A percentile compares a stretch with the other conserved stretches of the same genome.
Evolutionary conservation across 2,329 filamentous ascomycete species (phyloP).

Genomic region (Ophiobolus disseminans): DNA sequence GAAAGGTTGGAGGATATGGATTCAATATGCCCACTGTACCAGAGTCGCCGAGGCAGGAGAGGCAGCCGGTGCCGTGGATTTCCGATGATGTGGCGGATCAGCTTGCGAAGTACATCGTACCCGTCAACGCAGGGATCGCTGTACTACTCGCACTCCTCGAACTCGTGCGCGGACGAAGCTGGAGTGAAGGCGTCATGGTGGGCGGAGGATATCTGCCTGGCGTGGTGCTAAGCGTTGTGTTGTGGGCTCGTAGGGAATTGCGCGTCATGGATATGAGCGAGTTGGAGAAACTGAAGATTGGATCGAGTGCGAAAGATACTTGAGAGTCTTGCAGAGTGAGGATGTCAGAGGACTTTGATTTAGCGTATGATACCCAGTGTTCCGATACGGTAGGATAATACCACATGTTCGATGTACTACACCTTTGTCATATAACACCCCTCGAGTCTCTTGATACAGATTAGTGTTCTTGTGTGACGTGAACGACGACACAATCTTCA

Average conservation of each 20-base stretch:
- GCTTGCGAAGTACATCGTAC: slow-evolving; percentile 65
- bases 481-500: no score
- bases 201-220: slow-evolving; percentile 51
- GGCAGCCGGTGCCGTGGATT: slow-evolving; percentile 31
- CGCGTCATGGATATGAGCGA: slow-evolving; percentile 72
- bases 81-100: slow-evolving; percentile 50
- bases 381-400: no score
- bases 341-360: not conserved
- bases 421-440: not conserved
- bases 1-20: slow-evolving; percentile 23
- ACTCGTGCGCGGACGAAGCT: slow-evolving; percentile 31
- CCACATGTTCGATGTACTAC: not conserved
- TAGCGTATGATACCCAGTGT: slow-evolving; percentile 1
- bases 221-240: slow-evolving; percentile 66
- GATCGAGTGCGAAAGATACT: slow-evolving; percentile 11
- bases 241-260: slow-evolving; percentile 71
- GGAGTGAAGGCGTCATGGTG: slow-evolving; percentile 38
- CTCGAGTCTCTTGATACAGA: no score
- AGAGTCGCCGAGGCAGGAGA: slow-evolving; percentile 8
- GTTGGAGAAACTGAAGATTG: slow-evolving; percentile 63
- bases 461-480: no score
- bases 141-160: slow-evolving; percentile 56
- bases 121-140: slow-evolving; percentile 65
- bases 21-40: slow-evolving; percentile 3
- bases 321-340: not conserved